A percentile compares a stretch with the other conserved stretches of the same genome.
Conservation (phyloP, 1,284 basidiomycete species). For the Porodaedalea pini region DNA sequence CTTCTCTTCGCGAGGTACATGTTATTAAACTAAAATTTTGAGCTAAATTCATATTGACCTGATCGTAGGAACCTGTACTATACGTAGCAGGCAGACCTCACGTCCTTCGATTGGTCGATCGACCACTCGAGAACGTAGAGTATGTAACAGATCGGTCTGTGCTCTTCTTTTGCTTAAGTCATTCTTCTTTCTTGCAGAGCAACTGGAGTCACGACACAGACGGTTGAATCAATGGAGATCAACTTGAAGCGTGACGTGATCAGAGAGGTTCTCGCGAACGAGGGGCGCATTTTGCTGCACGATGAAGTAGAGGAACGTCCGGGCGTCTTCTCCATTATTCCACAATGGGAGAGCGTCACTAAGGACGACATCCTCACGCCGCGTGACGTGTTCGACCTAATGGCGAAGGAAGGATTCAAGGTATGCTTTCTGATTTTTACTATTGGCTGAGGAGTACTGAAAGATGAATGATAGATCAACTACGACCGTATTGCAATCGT, state of each 20-base stretch:
- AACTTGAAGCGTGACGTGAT: slow-evolving; percentile 90
- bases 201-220: slow-evolving; percentile 88
- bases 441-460: background rate
- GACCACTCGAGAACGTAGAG: slow-evolving; percentile 92
- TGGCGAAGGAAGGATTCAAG: slow-evolving; percentile 75
- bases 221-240: slow-evolving; percentile 92
- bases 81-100: slow-evolving; percentile 90
- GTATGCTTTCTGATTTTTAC: slow-evolving; percentile 37
- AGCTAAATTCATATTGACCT: background rate
- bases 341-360: slow-evolving; percentile 83
- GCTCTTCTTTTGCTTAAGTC: slow-evolving; percentile 2
- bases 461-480: slow-evolving; percentile 56
- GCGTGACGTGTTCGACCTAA: slow-evolving; percentile 75
- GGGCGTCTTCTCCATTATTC: slow-evolving; percentile 85
- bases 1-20: slow-evolving; percentile 79
- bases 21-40: background rate
- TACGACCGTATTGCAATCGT: slow-evolving; percentile 87
- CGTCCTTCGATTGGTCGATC: slow-evolving; percentile 87
- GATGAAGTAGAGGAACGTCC: slow-evolving; percentile 95
- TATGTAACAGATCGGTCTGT: slow-evolving; percentile 37
- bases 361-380: slow-evolving; percentile 94
- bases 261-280: slow-evolving; percentile 68
- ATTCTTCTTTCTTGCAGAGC: slow-evolving; percentile 49
- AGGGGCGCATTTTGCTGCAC: slow-evolving; percentile 86
- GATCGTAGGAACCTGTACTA: slow-evolving; percentile 83